A percentile compares a stretch with the other conserved stretches of the same genome.
Conservation (phyloP, 2,329 filamentous ascomycete genomes). For the Orbilia javanica region DNA sequence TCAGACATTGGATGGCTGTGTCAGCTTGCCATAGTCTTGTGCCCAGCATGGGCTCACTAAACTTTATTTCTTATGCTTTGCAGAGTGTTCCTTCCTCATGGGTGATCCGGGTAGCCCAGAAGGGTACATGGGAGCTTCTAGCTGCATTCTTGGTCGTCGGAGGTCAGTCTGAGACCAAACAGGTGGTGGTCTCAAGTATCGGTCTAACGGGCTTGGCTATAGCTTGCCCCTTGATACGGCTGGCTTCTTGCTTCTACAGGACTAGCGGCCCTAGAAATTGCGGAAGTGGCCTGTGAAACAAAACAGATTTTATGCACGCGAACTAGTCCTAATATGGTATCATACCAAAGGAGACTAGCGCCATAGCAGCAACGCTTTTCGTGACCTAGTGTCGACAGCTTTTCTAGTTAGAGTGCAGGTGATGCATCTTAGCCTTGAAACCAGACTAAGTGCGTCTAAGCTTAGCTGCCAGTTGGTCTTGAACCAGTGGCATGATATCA, state of each 20-base stretch:
- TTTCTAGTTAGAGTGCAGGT: too few relatives aligned
- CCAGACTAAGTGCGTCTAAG: too few relatives aligned
- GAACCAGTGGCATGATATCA: too few relatives aligned
- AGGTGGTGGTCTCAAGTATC: not conserved
- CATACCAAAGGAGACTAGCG: not conserved
- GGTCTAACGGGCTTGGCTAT: not conserved
- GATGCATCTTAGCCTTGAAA: too few relatives aligned
- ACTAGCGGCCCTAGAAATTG: not conserved
- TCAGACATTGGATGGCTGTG: not conserved
- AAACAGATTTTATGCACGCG: not conserved
- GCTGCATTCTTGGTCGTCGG: constrained; percentile 6
- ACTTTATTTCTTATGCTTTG: not conserved
- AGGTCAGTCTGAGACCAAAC: constrained; percentile 13
- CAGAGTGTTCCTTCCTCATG: not conserved
- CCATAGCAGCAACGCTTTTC: too few relatives aligned
- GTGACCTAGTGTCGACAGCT: too few relatives aligned
- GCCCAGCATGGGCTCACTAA: too few relatives aligned
- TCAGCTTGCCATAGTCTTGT: too few relatives aligned
- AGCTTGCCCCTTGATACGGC: not conserved
- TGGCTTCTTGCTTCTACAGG: not conserved
- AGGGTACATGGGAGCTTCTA: not conserved
- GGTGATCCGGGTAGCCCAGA: not conserved
- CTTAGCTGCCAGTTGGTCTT: too few relatives aligned
- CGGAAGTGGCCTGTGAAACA: not conserved
- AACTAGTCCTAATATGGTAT: not conserved